Conservation (phyloP, 2,329 filamentous ascomycete genomes). For the Raffaelea albimanens region DNA sequence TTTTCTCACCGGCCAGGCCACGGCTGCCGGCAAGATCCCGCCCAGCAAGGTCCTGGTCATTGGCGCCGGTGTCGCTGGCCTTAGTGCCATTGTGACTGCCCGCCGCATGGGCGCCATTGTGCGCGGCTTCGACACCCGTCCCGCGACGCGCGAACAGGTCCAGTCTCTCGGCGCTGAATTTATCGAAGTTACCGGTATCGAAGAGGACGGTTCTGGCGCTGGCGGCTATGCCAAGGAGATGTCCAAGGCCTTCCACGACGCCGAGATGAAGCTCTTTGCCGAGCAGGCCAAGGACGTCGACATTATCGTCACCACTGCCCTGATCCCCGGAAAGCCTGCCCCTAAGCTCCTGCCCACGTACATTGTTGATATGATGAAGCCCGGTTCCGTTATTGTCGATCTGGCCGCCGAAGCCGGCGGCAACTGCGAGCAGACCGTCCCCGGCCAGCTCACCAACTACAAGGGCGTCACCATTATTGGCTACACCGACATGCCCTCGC, state of each 20-base stretch:
- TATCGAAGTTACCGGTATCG: slow-evolving; percentile 65
- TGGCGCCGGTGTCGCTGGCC: slow-evolving; percentile 77
- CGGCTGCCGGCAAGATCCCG: slow-evolving; percentile 81
- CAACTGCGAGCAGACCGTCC: slow-evolving; percentile 74
- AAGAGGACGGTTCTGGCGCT: slow-evolving; percentile 76
- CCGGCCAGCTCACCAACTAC: slow-evolving; percentile 60
- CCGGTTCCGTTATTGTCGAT: slow-evolving; percentile 81
- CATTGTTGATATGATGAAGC: slow-evolving; percentile 79
- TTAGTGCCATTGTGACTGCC: slow-evolving; percentile 82
- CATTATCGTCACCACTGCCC: slow-evolving; percentile 86
- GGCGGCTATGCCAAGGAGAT: slow-evolving; percentile 90
- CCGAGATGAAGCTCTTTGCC: slow-evolving; percentile 86
- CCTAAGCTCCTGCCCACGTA: slow-evolving; percentile 75
- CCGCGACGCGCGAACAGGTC: slow-evolving; percentile 82
- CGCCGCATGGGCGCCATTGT: slow-evolving; percentile 82
- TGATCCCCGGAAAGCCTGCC: slow-evolving; percentile 76
- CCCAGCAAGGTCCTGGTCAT: slow-evolving; percentile 87
- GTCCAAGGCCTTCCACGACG: slow-evolving; percentile 88
- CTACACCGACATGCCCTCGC: slow-evolving; percentile 80
- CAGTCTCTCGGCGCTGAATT: slow-evolving; percentile 86
- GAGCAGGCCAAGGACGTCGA: slow-evolving; percentile 82
- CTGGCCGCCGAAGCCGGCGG: slow-evolving; percentile 80
- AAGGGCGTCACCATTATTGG: slow-evolving; percentile 79
- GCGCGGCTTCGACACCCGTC: slow-evolving; percentile 80
- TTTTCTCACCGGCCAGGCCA: slow-evolving; percentile 82